These are phyloP conservation scores for Periconia digitata DNA, from an alignment of 2,329 filamentous ascomycete species.

Conservation along the genomic window DNA sequence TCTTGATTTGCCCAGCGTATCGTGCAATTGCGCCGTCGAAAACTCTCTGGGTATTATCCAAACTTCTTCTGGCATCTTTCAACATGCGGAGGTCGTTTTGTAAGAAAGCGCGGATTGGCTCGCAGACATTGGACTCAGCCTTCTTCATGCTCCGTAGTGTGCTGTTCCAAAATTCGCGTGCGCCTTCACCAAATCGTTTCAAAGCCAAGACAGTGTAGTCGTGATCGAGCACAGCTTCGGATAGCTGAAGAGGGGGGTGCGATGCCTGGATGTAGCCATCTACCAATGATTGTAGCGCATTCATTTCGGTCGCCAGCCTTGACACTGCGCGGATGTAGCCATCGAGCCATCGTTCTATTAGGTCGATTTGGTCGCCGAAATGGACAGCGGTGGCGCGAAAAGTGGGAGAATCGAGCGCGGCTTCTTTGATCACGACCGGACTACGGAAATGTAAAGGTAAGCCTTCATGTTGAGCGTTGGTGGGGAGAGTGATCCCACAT, in stretches of 20 bases:
- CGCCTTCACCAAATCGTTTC: slow-evolving; percentile 80
- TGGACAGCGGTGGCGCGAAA: slow-evolving; percentile 86
- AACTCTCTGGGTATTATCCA: slow-evolving; percentile 79
- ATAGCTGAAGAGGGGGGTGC: slow-evolving; percentile 71
- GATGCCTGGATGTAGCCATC: slow-evolving; percentile 75
- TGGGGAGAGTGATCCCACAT: slow-evolving; percentile 10
- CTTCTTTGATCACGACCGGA: slow-evolving; percentile 89
- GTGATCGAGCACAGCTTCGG: slow-evolving; percentile 86
- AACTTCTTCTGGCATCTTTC: slow-evolving; percentile 75
- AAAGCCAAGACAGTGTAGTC: slow-evolving; percentile 91
- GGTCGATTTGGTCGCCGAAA: slow-evolving; percentile 89
- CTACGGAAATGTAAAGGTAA: slow-evolving; percentile 36
- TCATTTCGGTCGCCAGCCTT: slow-evolving; percentile 66
- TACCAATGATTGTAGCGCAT: slow-evolving; percentile 76
- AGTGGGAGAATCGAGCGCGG: slow-evolving; percentile 91
- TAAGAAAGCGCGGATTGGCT: slow-evolving; percentile 80
- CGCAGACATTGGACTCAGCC: slow-evolving; percentile 74
- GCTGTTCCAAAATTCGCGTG: slow-evolving; percentile 83
- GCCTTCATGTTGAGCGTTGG: not conserved
- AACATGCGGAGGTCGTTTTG: slow-evolving; percentile 78
- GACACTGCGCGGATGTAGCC: slow-evolving; percentile 64
- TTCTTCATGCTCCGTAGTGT: slow-evolving; percentile 73
- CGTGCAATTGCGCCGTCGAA: slow-evolving; percentile 81
- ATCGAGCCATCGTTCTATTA: slow-evolving; percentile 89
- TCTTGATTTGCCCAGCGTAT: slow-evolving; percentile 83